A percentile compares a stretch with the other conserved stretches of the same genome.
Evolutionary conservation across 148 eudicot genomes (phyloP).

Genomic region (Nyssa sinensis): DNA sequence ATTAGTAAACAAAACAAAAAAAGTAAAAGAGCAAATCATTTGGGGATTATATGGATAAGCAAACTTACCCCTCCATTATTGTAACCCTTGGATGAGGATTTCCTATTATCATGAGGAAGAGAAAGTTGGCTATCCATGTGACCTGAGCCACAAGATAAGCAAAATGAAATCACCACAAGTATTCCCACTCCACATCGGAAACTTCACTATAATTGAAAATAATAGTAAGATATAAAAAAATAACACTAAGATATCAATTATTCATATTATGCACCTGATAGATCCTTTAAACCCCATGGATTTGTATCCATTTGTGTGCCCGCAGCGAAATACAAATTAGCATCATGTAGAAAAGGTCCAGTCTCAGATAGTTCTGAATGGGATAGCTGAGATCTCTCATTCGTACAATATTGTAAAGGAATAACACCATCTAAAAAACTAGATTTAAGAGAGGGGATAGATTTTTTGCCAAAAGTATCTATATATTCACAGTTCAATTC

Average conservation of each 20-base stretch:
- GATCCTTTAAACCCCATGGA: slow-evolving; percentile 20
- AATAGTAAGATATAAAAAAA: too few relatives aligned
- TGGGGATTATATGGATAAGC: not conserved
- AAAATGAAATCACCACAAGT: not conserved
- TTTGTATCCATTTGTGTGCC: slow-evolving; percentile 25
- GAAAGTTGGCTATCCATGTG: slow-evolving; percentile 22
- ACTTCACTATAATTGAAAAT: not conserved
- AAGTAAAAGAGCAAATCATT: too few relatives aligned
- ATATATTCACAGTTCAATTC: slow-evolving; percentile 50
- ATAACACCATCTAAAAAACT: slow-evolving; percentile 62
- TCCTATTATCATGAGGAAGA: slow-evolving; percentile 14
- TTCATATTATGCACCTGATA: slow-evolving; percentile 28
- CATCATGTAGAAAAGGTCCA: slow-evolving; percentile 26
- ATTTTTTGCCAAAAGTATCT: slow-evolving; percentile 50
- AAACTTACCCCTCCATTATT: slow-evolving; percentile 44
- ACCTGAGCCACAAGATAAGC: slow-evolving; percentile 32
- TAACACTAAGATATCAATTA: not conserved
- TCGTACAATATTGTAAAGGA: slow-evolving; percentile 91
- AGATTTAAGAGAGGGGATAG: slow-evolving; percentile 42
- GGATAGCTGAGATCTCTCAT: slow-evolving; percentile 77
- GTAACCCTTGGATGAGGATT: slow-evolving; percentile 22
- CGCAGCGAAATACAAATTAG: too few relatives aligned
- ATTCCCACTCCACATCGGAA: not conserved
- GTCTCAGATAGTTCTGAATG: slow-evolving; percentile 44
- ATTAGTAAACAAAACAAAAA: not conserved